Evolutionary conservation across 495 filamentous ascomycete species (phyloP).

Genomic region (Neurospora cerealis): DNA sequence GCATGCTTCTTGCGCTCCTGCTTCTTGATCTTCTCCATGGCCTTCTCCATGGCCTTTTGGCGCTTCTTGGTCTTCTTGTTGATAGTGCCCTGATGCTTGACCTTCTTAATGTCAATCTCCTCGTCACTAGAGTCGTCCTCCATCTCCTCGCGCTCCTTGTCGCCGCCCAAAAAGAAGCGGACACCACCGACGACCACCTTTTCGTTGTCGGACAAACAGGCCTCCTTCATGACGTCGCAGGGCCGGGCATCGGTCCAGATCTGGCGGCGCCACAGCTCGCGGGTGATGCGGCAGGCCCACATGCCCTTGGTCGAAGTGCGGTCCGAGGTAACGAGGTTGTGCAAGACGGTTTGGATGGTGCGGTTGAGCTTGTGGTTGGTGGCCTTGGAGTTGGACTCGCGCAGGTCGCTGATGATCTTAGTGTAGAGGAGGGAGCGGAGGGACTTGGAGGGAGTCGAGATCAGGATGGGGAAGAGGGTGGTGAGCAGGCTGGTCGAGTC

Average conservation of each 20-base stretch:
- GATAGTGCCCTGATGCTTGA: constrained; percentile 77
- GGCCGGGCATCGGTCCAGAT: constrained; percentile 54
- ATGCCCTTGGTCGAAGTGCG: constrained; percentile 72
- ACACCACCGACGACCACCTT: constrained; percentile 84
- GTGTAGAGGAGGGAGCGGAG: constrained; percentile 74
- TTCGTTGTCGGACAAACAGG: constrained; percentile 68
- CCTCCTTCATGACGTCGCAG: constrained; percentile 92
- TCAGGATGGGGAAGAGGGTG: constrained; percentile 82
- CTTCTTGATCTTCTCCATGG: constrained; percentile 56
- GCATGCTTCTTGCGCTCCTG: constrained; percentile 82
- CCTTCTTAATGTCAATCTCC: constrained; percentile 62
- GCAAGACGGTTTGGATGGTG: constrained; percentile 83
- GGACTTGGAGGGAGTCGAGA: constrained; percentile 69
- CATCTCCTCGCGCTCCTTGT: constrained; percentile 85
- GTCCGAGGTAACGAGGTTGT: constrained; percentile 81
- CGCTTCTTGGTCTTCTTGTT: constrained; percentile 96
- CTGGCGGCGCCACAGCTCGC: constrained; percentile 33
- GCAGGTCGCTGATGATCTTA: constrained; percentile 85
- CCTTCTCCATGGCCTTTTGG: constrained; percentile 64
- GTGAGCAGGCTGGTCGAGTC: constrained; percentile 75
- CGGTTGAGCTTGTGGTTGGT: constrained; percentile 88
- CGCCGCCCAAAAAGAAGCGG: constrained; percentile 89
- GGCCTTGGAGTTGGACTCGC: constrained; percentile 71
- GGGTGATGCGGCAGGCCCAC: constrained; percentile 58
- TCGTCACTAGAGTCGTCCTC: constrained; percentile 85